Evolutionary conservation across 345 rosid species (phyloP), one percentile per base, ranked within the genome.

Genomic region (Triadica sebifera): DNA sequence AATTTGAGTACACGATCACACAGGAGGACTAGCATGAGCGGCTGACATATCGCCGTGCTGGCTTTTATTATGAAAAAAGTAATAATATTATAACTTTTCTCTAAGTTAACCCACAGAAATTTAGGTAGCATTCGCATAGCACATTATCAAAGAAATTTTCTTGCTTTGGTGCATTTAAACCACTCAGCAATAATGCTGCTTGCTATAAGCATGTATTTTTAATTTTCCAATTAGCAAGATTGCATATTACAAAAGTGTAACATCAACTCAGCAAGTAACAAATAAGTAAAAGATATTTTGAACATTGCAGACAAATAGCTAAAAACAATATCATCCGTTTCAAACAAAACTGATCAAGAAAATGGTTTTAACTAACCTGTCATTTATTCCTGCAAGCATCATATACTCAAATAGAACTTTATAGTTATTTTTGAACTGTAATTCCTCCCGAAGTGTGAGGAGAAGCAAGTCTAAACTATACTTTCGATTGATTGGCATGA

Each of bases 401-500:
- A 92, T n/a, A 52, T 92, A 92, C 79, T 94, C 98, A 55, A 92
- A 89, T 39, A 92, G 79, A 75, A 94, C 97, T 89, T 89, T 94
- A 85, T 85, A 91, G 25, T 88, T 89, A 67, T 85, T 81, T 77
- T 79, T 94, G 70, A 69, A 75, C 61, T 64, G 75, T 72, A 94
- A 89, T 77, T 87, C 97, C 82, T 88, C 89, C 43, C 93, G 79
- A 29, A 94, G 95, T 47, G 94, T 87, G 75, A 85, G 86, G 73
- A 92, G 93, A 83, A 94, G 98, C 84, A 92, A 39, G n/a, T 80
- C 67, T 73, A 94, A 45, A 73, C 89, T 89, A 74, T 89, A 88
- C 75, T 94, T 94, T 73, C 97, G 84, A 73, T 91, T 92, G 80
- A 92, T 92, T 39, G 97, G 97, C 98, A 92, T 91, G 22, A 94